Conservation (phyloP, 331 rosid species). For the Pyracantha coccinea region DNA sequence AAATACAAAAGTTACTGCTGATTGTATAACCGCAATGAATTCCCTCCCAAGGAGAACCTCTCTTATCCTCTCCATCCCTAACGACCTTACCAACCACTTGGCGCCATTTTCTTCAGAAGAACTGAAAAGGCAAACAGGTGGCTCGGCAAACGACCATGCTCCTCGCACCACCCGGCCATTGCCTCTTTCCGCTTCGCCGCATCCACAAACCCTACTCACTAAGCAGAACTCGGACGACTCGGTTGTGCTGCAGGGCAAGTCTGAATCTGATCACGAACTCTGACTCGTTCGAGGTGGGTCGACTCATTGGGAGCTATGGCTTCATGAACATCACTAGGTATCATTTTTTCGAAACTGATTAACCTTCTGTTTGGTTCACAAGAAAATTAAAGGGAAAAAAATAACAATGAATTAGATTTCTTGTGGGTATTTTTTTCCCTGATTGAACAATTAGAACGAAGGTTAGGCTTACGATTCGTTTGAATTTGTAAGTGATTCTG, state of each 20-base stretch:
- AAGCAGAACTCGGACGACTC: constrained; percentile 13
- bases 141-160: constrained; percentile 11
- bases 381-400: background rate
- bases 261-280: constrained; percentile 54
- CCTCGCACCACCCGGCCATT: constrained; percentile 15
- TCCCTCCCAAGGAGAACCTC: background rate
- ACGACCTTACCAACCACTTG: background rate
- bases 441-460: background rate
- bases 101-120: constrained; percentile 19
- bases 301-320: constrained; percentile 81
- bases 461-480: background rate
- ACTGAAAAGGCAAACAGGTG: background rate
- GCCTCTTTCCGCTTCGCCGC: constrained; percentile 8
- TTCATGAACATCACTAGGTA: constrained; percentile 87
- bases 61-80: background rate
- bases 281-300: constrained; percentile 87
- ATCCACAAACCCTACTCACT: constrained; percentile 12
- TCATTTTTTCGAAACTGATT: background rate
- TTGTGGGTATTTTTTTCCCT: background rate
- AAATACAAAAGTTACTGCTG: background rate
- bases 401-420: background rate
- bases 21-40: background rate
- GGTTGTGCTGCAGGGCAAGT: constrained; percentile 28
- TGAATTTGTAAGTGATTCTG: too few relatives aligned
- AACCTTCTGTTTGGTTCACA: constrained; percentile 3